These are phyloP conservation scores for Coniella lustricola DNA, from an alignment of 2,329 filamentous ascomycete species.

Conservation along the genomic window DNA sequence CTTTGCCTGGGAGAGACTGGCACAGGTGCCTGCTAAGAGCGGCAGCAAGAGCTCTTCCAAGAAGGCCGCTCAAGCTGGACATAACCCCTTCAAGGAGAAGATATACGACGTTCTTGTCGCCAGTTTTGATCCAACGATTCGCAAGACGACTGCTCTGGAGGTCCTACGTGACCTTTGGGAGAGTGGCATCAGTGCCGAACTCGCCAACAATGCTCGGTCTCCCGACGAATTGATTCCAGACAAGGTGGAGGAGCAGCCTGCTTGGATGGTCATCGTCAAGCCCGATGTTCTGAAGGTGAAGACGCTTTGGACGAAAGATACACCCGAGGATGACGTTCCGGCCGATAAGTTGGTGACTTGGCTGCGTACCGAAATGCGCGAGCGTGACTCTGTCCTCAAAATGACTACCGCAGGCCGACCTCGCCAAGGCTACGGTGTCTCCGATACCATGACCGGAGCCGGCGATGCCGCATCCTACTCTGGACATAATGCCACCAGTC, in stretches of 20 bases:
- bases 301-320: conserved; percentile 68
- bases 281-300: conserved; percentile 74
- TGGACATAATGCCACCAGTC: conserved; percentile 23
- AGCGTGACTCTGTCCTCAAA: conserved; percentile 56
- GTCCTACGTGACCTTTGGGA: conserved; percentile 75
- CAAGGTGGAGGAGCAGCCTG: conserved; percentile 70
- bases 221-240: conserved; percentile 72
- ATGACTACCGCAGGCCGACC: conserved; percentile 18
- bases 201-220: conserved; percentile 71
- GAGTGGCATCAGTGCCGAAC: conserved; percentile 78
- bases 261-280: conserved; percentile 86
- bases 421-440: not conserved
- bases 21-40: conserved; percentile 52
- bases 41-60: conserved; percentile 57
- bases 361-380: conserved; percentile 74
- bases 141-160: conserved; percentile 70
- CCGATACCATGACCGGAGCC: conserved; percentile 3
- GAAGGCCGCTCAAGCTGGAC: conserved; percentile 57
- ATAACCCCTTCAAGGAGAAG: conserved; percentile 53
- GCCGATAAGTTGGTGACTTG: conserved; percentile 67
- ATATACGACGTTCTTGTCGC: conserved; percentile 85
- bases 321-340: conserved; percentile 68
- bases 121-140: conserved; percentile 71
- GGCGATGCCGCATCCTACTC: conserved; percentile 7
- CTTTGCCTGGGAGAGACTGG: conserved; percentile 77